Evolutionary conservation across 2,329 filamentous ascomycete species (phyloP).

Genomic region (Cyphellophora attinorum): DNA sequence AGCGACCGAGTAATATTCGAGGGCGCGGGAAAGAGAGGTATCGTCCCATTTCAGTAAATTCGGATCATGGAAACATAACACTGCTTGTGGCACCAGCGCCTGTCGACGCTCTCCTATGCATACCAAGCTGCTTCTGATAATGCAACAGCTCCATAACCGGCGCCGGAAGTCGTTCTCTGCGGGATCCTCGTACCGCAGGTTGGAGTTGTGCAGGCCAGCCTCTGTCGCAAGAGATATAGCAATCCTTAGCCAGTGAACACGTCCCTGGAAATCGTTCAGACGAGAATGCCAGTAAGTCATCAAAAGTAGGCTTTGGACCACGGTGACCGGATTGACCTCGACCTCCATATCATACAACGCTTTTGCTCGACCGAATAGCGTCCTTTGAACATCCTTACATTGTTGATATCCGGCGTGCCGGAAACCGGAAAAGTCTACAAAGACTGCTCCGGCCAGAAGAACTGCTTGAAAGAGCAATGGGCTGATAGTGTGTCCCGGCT

Average conservation of each 20-base stretch:
- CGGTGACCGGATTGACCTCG: slow-evolving; percentile 1
- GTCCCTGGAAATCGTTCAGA: slow-evolving; percentile 3
- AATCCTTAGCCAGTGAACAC: slow-evolving; percentile 3
- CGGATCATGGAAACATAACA: too few relatives aligned
- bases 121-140: too few relatives aligned
- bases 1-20: too few relatives aligned
- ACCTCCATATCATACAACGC: slow-evolving; percentile 4
- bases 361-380: slow-evolving; percentile 3
- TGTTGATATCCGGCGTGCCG: slow-evolving; percentile 1
- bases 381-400: slow-evolving; percentile 2
- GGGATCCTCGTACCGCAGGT: slow-evolving; percentile 1
- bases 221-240: slow-evolving; percentile 4
- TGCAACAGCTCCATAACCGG: too few relatives aligned
- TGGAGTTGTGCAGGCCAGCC: slow-evolving; percentile 1
- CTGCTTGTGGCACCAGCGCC: too few relatives aligned
- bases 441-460: slow-evolving; percentile 2
- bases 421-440: slow-evolving; percentile 1
- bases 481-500: too few relatives aligned
- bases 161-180: slow-evolving; percentile 3
- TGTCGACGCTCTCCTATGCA: too few relatives aligned
- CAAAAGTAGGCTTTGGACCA: slow-evolving; percentile 3
- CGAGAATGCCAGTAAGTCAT: slow-evolving; percentile 4
- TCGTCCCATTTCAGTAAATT: too few relatives aligned
- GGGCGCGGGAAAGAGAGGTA: too few relatives aligned
- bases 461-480: slow-evolving; percentile 2